A percentile compares a stretch with the other conserved stretches of the same genome.
Evolutionary conservation across 495 filamentous ascomycete genomes (phyloP).

Genomic region (Podospora pseudopauciseta): DNA sequence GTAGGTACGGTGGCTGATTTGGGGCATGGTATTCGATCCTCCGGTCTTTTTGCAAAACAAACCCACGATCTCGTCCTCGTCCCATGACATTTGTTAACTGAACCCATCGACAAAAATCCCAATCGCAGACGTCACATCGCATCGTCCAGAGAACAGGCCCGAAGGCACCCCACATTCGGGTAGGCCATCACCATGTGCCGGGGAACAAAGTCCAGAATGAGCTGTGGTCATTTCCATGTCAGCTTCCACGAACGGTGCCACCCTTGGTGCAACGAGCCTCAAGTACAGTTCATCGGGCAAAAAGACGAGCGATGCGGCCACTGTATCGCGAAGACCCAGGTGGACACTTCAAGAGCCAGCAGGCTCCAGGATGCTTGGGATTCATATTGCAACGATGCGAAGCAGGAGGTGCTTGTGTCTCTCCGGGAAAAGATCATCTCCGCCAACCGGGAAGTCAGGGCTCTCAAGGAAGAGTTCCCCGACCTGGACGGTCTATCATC

Average conservation of each 20-base stretch:
- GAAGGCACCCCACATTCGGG: not conserved
- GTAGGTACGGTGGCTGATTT: too few relatives aligned
- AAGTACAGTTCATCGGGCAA: not conserved
- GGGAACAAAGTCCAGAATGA: constrained; percentile 1
- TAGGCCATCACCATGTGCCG: not conserved
- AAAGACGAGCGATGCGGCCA: not conserved
- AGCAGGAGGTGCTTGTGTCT: not conserved
- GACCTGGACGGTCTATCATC: not conserved
- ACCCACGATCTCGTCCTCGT: not conserved
- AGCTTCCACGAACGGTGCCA: not conserved
- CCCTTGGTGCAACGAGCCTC: not conserved
- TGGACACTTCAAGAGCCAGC: not conserved
- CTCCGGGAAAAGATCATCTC: not conserved
- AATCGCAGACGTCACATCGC: not conserved
- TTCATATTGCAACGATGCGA: not conserved
- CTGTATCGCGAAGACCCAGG: not conserved
- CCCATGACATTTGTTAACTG: not conserved
- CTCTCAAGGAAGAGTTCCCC: not conserved
- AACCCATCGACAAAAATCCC: not conserved
- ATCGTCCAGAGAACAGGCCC: not conserved
- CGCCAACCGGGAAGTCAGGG: not conserved
- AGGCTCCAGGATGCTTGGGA: not conserved
- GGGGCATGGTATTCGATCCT: not conserved
- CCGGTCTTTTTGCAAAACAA: not conserved
- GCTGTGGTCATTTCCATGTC: not conserved